Evolutionary conservation across 2,329 filamentous ascomycete species (phyloP), one percentile per base, ranked within the genome.

Genomic region (Metarhizium humberi): DNA sequence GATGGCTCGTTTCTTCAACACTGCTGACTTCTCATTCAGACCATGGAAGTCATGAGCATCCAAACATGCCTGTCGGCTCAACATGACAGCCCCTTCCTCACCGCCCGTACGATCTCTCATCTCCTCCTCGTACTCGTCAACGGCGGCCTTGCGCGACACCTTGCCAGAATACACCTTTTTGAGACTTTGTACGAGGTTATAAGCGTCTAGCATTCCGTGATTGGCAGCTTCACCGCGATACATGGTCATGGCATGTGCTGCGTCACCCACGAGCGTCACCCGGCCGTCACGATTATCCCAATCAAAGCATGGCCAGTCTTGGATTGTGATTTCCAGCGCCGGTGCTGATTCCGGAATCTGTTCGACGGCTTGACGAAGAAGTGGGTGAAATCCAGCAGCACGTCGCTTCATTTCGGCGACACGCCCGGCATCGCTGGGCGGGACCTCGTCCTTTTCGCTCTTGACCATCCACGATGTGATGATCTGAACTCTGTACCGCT

Each of bases 241-340:
- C 78, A 81, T 80, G 34, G 78, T 79, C 79, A 82, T 82, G n/a
- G 78, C 75, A 63, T 82, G 79, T 0, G 78, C 78, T 2, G 78
- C 74, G 61, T 82, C 80, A 3, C 80, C 79, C 4, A 75, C 69
- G 1, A 82, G 64, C 1, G 77, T 77, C 3, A 77, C 72, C 1
- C 69, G 67, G 3, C 77, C 77, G 45, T 65, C 62, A 13, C 60
- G 63, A 50, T 74, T 74, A 56, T 74, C 66, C 75, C 76, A 78
- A 6, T 64, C 61, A 2, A 64, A 65, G 30, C 63, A 67, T 0
- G 69, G 71, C 57, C 71, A 69, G 58, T 75, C 72, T 43, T 67
- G 65, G 3, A 71, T 56, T 3, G 66, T 65, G 3, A 73, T 66
- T 36, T 72, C 67, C 13, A 69, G 68, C 3, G 69, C 66, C 6